Evolutionary conservation across 2,329 filamentous ascomycete species (phyloP), one percentile per base, ranked within the genome.

Genomic region (Neophaeococcomyces aloes): DNA sequence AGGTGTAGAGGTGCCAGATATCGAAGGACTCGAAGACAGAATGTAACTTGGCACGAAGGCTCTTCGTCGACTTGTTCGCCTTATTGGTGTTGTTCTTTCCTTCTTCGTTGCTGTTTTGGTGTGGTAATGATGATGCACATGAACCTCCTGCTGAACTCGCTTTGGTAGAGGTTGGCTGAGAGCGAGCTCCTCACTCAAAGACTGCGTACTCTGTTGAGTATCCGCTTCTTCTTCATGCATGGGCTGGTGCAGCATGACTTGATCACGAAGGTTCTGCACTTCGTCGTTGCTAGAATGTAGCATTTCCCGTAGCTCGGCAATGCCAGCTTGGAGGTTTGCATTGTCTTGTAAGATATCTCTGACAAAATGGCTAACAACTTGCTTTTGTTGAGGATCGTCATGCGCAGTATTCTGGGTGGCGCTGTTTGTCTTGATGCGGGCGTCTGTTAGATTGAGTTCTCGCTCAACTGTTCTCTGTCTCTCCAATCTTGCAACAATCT

Each of bases 291-390:
- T 94, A 59, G 78, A 87, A 56, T 86, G 75, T 17, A 98, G 72
- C 78, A 98, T 81, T 59, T 94, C 88, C 14, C 88, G 76, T 37
- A 98, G 67, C 65, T 98, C 91, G 41, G 88, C 78, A 47, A 96
- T 93, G 13, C 87, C 87, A 50, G 91, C 74, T 61, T 98, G 91
- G 34, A 98, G 68, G 54, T 86, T 94, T 7, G 88, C 86, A 58
- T 98, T 98, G 61, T 98, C 91, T 57, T 94, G 82, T 14, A 98
- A 70, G 44, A 98, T 84, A 60, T 96, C 91, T 53, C 88, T 86
- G 44, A 98, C 91, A 55, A 98, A 96, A 58, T 93, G 86, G 15
- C 86, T 88, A n/a, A 96, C 86, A 29, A 94, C 86, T 46, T 71
- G 79, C 31, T 83, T 65, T 2, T 78, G 78, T 52, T 78, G 81